A percentile compares a stretch with the other conserved stretches of the same genome.
These are phyloP conservation scores for Xylariaceae sp. DNA, from an alignment of 2,329 filamentous ascomycete genomes.

Conservation along the genomic window DNA sequence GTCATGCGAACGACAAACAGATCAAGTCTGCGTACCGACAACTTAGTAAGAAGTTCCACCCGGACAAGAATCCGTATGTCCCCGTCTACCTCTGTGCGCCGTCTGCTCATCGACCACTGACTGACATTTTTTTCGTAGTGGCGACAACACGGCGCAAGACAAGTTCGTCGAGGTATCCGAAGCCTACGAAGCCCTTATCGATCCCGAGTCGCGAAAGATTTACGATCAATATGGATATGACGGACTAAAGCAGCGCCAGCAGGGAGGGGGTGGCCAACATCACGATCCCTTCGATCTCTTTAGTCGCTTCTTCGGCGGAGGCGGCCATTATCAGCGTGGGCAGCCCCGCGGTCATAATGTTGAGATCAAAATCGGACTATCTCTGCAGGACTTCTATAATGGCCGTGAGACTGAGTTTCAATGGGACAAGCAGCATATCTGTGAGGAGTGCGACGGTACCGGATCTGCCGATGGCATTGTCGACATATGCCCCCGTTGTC, in stretches of 20 bases:
- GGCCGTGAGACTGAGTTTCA: conserved; percentile 81
- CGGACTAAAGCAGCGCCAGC: conserved; percentile 76
- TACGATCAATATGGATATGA: conserved; percentile 96
- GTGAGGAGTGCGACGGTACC: conserved; percentile 81
- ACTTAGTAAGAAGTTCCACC: conserved; percentile 92
- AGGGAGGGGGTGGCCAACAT: conserved; percentile 55
- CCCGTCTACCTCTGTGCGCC: not conserved
- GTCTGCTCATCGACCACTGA: conserved; percentile 6
- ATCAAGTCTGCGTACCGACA: conserved; percentile 91
- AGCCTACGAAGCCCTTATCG: conserved; percentile 87
- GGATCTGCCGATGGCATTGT: conserved; percentile 79
- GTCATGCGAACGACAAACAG: conserved; percentile 73
- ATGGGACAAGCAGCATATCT: conserved; percentile 92
- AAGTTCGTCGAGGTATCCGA: conserved; percentile 94
- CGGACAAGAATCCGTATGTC: conserved; percentile 92
- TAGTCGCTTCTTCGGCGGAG: conserved; percentile 91
- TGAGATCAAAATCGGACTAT: conserved; percentile 74
- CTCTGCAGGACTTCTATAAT: conserved; percentile 88
- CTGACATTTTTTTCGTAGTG: conserved; percentile 42
- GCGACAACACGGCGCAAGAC: conserved; percentile 71
- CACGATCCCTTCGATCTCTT: conserved; percentile 96
- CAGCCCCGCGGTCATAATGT: conserved; percentile 82
- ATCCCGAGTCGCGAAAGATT: conserved; percentile 72
- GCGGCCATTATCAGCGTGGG: conserved; percentile 69
- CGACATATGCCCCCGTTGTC: conserved; percentile 71